Conservation (phyloP, 306 rosid species). For the Rosa multiflora region DNA sequence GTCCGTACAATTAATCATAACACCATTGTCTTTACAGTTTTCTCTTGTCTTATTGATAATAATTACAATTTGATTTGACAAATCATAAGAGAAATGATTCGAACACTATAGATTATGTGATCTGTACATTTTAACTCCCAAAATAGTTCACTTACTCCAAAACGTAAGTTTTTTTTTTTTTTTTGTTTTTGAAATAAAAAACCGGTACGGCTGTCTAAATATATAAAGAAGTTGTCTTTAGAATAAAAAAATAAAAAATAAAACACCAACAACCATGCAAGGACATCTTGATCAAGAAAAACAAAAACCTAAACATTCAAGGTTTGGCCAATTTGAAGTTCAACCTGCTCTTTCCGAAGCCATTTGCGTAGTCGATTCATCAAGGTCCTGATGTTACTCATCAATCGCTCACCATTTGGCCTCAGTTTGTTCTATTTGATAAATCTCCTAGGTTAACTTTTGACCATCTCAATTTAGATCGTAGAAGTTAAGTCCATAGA, state of each 20-base stretch:
- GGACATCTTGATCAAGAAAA: background rate
- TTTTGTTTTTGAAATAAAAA: too few relatives aligned
- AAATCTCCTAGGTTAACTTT: background rate
- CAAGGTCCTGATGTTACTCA: background rate
- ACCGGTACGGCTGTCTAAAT: too few relatives aligned
- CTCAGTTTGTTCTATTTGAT: background rate
- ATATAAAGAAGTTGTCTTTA: background rate
- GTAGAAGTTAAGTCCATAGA: background rate
- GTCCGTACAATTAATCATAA: background rate
- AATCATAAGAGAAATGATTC: background rate
- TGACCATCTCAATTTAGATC: background rate
- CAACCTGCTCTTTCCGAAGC: background rate
- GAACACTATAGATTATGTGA: background rate
- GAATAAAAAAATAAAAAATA: background rate
- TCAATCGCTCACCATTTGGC: background rate
- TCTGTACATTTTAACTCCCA: background rate
- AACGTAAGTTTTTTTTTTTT: too few relatives aligned
- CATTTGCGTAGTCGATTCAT: background rate
- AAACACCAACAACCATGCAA: background rate
- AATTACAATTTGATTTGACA: constrained; percentile 4
- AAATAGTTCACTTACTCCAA: background rate
- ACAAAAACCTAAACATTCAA: background rate
- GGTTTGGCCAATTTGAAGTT: background rate
- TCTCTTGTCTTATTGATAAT: constrained; percentile 1
- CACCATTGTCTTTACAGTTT: background rate